A percentile compares a stretch with the other conserved stretches of the same genome.
phyloP scores from a whole-genome alignment of 2,329 filamentous ascomycete genomes.

The Botrytis deweyae region DNA sequence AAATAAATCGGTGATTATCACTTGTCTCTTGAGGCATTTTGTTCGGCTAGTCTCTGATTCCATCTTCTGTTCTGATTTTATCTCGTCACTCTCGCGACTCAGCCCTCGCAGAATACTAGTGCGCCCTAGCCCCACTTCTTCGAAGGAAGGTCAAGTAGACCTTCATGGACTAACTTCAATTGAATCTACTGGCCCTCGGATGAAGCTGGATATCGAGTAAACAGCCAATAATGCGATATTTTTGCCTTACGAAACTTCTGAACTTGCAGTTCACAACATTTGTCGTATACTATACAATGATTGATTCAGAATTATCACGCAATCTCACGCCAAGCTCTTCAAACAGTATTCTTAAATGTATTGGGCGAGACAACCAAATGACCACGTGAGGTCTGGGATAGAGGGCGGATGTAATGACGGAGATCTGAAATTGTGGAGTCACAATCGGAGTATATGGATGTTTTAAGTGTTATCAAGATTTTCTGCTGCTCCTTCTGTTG shows the following conservation, averaged over 20 bases:
- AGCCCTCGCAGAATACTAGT: not conserved
- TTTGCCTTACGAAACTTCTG: not conserved
- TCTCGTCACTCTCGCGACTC: not conserved
- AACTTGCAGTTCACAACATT: not conserved
- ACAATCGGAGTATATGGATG: too few species aligned
- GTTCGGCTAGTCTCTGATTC: not conserved
- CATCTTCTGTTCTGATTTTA: not conserved
- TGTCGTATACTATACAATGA: rapidly evolving
- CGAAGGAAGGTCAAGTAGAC: not conserved
- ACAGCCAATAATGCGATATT: not conserved
- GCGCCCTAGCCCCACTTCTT: rapidly evolving
- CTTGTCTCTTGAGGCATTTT: not conserved
- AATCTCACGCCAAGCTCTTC: not conserved
- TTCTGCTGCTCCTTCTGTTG: too few species aligned
- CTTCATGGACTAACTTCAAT: rapidly evolving
- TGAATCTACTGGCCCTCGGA: rapidly evolving
- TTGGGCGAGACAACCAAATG: not conserved
- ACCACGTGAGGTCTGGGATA: not conserved
- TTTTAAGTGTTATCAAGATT: too few species aligned
- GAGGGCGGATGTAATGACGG: not conserved
- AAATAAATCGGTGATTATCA: not conserved
- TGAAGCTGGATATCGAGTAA: not conserved
- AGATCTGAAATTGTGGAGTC: too few species aligned
- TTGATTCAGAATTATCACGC: not conserved
- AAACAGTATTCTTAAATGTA: not conserved